Base-by-base conservation (phyloP, 306 rosid genomes). In the Lupinus albus region DNA sequence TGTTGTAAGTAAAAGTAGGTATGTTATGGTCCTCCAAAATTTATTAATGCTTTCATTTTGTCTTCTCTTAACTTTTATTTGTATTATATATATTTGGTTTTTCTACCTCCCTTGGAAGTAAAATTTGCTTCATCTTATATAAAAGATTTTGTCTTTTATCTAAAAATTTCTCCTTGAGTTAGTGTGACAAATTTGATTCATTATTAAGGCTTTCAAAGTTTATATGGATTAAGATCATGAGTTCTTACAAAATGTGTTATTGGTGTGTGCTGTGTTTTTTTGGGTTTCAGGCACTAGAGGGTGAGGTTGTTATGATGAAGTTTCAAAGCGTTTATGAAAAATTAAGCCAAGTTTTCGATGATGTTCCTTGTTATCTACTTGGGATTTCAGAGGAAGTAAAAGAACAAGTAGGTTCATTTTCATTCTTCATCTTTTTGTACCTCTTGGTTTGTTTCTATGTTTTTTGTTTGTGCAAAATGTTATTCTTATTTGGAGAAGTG, bases 371-470 rank as follows among this genome's bases (percentile, higher is more conserved):
- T 12, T 79, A 78, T 15, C 87, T 81, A 72, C 75, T 92, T 73
- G 95, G 86, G 54, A 70, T 89, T 68, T 85, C 95, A 0, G 83
- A 81, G 71, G 98, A 92, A 84, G 75, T 87, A 44, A 73, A 75
- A 77, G 96, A 92, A 74, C 89, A 89, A 84, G 96, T 87, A 71
- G 11, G 11, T 35, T n/a, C 9, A 6, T 20, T 55, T 60, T 42
- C 45, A 4, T 28, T 68, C 53, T n/a, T 54, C 58, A 25, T 45
- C 35, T 57, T 1, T 49, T 56, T 30, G 8, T 5, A 8, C 8
- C 16, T 14, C 0, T 45, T 4, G 7, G 17, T n/a, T 45, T 41
- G 42, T 36, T 36, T 7, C 42, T 36, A 7, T 36, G 44, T 38
- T 8, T 5, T 32, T 11, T n/a, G 0, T n/a, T 11, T 21, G 3